Evolutionary conservation across 805 yeast genomes (phyloP).

Genomic region (Ogataea thermomethanolica): DNA sequence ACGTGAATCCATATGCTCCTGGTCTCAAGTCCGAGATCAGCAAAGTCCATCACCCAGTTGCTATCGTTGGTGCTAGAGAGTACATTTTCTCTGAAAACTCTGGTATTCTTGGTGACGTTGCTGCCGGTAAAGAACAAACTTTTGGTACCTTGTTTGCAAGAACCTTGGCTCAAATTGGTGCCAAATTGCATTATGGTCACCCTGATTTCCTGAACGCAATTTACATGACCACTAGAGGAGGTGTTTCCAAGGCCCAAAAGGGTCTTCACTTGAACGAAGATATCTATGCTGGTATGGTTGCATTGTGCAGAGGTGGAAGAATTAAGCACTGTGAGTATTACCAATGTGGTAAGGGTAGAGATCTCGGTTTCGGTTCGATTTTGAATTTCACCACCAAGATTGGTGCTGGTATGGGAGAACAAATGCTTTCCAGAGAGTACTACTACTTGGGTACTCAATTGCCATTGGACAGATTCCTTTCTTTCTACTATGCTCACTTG

Average conservation of each 20-base stretch:
- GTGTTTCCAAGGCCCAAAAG: conserved; percentile 82
- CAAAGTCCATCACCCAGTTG: conserved; percentile 61
- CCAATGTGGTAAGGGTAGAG: conserved; percentile 91
- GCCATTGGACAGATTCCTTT: conserved; percentile 75
- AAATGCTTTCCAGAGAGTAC: conserved; percentile 79
- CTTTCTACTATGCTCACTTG: conserved; percentile 82
- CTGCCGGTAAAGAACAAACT: conserved; percentile 89
- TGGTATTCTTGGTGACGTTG: conserved; percentile 84
- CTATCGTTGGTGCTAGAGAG: conserved; percentile 84
- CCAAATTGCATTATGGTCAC: conserved; percentile 84
- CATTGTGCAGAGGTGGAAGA: conserved; percentile 79
- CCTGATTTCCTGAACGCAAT: conserved; percentile 78
- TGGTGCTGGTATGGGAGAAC: conserved; percentile 95
- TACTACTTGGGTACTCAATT: conserved; percentile 77
- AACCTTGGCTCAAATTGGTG: conserved; percentile 81
- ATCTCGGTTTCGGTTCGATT: conserved; percentile 82
- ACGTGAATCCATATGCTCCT: conserved; percentile 79
- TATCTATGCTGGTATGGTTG: conserved; percentile 87
- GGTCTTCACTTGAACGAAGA: conserved; percentile 85
- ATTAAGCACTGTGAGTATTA: conserved; percentile 83
- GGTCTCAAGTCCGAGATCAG: conserved; percentile 53
- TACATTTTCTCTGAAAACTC: conserved; percentile 83
- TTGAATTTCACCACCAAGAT: conserved; percentile 82
- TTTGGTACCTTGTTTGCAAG: conserved; percentile 83
- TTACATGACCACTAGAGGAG: conserved; percentile 83